Evolutionary conservation across 2,329 filamentous ascomycete genomes (phyloP).

Genomic region (Myriosclerotinia scirpicola): DNA sequence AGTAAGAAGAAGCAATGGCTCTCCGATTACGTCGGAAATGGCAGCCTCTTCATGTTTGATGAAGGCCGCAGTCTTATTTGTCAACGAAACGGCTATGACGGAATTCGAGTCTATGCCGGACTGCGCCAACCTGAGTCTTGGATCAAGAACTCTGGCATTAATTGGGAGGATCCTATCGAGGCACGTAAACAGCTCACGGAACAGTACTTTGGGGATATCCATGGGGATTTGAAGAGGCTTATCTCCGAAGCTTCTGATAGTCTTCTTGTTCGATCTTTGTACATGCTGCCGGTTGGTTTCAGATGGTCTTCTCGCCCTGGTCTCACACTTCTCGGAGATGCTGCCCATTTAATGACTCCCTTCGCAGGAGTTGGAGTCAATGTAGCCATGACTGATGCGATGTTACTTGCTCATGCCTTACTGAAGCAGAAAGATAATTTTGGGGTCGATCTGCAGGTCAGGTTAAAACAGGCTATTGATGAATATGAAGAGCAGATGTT

Average conservation of each 20-base stretch:
- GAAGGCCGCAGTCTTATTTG: conserved; percentile 40
- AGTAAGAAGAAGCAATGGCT: conserved; percentile 43
- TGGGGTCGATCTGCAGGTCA: conserved; percentile 4
- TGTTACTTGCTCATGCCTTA: conserved; percentile 44
- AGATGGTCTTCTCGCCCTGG: conserved; percentile 40
- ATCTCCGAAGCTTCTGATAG: conserved; percentile 28
- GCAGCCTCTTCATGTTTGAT: conserved; percentile 40
- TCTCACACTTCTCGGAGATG: conserved; percentile 51
- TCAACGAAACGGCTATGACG: conserved; percentile 47
- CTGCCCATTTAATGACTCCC: conserved; percentile 51
- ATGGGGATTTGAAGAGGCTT: conserved; percentile 29
- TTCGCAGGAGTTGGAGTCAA: conserved; percentile 53
- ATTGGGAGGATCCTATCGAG: conserved; percentile 27
- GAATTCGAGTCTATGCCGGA: conserved; percentile 39
- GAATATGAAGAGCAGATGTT: conserved; percentile 35
- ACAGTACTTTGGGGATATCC: conserved; percentile 30
- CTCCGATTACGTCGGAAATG: conserved; percentile 42
- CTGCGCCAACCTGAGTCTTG: conserved; percentile 33
- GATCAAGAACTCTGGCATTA: conserved; percentile 33
- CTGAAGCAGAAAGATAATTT: conserved; percentile 28
- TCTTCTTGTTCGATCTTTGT: conserved; percentile 29
- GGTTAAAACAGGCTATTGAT: conserved; percentile 26
- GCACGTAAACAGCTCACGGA: conserved; percentile 27
- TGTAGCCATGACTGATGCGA: conserved; percentile 47
- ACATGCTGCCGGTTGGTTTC: conserved; percentile 41